These are phyloP conservation scores for Puccinia novopanici DNA, from an alignment of 1,284 basidiomycete genomes.

Conservation along the genomic window DNA sequence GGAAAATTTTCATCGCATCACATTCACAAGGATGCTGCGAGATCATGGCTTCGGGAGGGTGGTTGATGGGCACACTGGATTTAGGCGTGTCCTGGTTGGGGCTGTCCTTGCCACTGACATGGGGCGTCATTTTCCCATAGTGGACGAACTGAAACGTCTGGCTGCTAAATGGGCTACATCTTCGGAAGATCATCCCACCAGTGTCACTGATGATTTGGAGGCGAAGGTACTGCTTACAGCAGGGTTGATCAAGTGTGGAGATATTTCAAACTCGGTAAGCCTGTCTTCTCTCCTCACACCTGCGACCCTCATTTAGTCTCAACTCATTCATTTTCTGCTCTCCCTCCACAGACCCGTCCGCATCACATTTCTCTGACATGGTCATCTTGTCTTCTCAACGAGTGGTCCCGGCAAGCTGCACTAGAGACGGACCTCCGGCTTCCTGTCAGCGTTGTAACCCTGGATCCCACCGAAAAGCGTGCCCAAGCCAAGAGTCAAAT, in stretches of 20 bases:
- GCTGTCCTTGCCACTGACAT: slow-evolving; percentile 90
- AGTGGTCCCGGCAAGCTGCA: slow-evolving; percentile 83
- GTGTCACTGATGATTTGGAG: slow-evolving; percentile 59
- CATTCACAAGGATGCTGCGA: slow-evolving; percentile 78
- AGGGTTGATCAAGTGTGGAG: slow-evolving; percentile 88
- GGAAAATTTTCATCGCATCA: slow-evolving; percentile 86
- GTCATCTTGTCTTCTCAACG: slow-evolving; percentile 79
- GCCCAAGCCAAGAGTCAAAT: slow-evolving; percentile 79
- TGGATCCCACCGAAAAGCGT: slow-evolving; percentile 60
- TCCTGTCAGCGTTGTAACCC: slow-evolving; percentile 68
- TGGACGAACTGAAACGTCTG: slow-evolving; percentile 67
- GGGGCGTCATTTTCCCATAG: slow-evolving; percentile 82
- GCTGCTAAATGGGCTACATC: slow-evolving; percentile 51
- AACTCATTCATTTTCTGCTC: slow-evolving; percentile 13
- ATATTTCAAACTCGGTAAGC: slow-evolving; percentile 87
- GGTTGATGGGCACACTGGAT: slow-evolving; percentile 60
- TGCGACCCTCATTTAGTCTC: slow-evolving; percentile 57
- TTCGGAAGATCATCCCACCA: slow-evolving; percentile 54
- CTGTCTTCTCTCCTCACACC: neutral
- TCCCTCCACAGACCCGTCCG: slow-evolving; percentile 73
- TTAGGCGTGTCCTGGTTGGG: slow-evolving; percentile 73
- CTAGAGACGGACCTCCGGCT: slow-evolving; percentile 76
- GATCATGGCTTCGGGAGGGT: slow-evolving; percentile 70
- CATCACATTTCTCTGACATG: slow-evolving; percentile 83
- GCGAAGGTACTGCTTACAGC: slow-evolving; percentile 78